These are phyloP conservation scores for Fusarium secorum DNA, from an alignment of 2,329 filamentous ascomycete genomes.

Conservation along the genomic window DNA sequence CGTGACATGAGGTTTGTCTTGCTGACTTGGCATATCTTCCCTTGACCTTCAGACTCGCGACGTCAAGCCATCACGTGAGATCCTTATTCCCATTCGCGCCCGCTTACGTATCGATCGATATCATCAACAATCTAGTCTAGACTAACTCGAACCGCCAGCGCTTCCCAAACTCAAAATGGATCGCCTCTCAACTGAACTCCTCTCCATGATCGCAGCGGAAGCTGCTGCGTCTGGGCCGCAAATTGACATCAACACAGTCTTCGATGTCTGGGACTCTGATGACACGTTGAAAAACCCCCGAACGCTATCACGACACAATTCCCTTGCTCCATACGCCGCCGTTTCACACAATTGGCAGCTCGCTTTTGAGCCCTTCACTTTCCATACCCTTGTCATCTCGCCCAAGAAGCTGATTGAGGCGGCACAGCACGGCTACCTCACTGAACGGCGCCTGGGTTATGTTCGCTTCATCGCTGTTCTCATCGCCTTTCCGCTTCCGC, in stretches of 20 bases:
- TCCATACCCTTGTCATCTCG: not conserved
- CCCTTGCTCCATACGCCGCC: not conserved
- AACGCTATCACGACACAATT: not conserved
- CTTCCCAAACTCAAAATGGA: not conserved
- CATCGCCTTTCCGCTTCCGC: constrained; percentile 5
- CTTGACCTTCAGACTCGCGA: not conserved
- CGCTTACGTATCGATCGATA: not conserved
- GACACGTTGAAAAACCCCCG: not conserved
- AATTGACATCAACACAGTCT: not conserved
- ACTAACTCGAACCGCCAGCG: not conserved
- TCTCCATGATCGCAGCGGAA: not conserved
- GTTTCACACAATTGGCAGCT: constrained; percentile 14
- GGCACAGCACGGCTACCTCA: not conserved
- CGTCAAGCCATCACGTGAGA: not conserved
- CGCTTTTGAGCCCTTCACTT: constrained; percentile 2
- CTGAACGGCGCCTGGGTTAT: not conserved
- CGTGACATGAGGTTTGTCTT: not conserved
- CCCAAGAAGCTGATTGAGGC: not conserved
- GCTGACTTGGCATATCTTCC: not conserved
- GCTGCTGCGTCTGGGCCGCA: not conserved
- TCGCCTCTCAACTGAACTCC: not conserved
- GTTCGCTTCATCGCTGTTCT: constrained; percentile 1
- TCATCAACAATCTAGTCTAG: not conserved
- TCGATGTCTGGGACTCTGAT: constrained; percentile 1
- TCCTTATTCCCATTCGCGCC: not conserved